Conservation (phyloP, 1,284 basidiomycete species). For the Polyporus tsugae region DNA sequence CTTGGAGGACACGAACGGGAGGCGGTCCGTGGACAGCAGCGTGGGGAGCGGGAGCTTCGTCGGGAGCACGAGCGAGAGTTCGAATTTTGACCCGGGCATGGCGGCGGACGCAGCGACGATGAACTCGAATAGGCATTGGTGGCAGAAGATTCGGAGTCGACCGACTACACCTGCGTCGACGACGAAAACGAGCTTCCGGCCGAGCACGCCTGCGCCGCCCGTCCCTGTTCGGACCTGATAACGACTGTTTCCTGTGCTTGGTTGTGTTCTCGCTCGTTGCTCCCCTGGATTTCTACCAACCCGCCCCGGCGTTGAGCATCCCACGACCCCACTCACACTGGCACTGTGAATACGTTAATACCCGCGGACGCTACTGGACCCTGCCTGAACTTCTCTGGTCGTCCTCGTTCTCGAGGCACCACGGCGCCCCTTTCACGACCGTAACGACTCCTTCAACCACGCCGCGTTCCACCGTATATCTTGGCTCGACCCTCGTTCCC, state of each 20-base stretch:
- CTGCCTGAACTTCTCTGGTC: background rate
- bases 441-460: constrained; percentile 17
- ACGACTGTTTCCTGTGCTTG: background rate
- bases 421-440: constrained; percentile 21
- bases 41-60: constrained; percentile 31
- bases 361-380: background rate
- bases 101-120: constrained; percentile 21
- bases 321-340: background rate
- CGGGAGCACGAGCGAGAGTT: constrained; percentile 30
- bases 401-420: background rate
- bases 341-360: constrained; percentile 15
- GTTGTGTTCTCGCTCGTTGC: background rate
- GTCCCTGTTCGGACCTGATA: constrained; percentile 26
- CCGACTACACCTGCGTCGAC: constrained; percentile 27
- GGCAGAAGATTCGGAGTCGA: constrained; percentile 39
- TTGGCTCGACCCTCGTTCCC: background rate
- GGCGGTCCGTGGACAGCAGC: constrained; percentile 38
- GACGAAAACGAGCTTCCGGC: constrained; percentile 25
- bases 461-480: background rate
- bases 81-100: constrained; percentile 23
- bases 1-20: constrained; percentile 20
- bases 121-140: constrained; percentile 37
- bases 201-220: constrained; percentile 30
- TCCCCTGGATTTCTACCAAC: background rate
- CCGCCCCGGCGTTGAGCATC: constrained; percentile 2